Percentiles rank a stretch among this genome's conserved stretches.
Evolutionary conservation across 1,284 basidiomycete genomes (phyloP).

Genomic region (Rhizoctonia solani): DNA sequence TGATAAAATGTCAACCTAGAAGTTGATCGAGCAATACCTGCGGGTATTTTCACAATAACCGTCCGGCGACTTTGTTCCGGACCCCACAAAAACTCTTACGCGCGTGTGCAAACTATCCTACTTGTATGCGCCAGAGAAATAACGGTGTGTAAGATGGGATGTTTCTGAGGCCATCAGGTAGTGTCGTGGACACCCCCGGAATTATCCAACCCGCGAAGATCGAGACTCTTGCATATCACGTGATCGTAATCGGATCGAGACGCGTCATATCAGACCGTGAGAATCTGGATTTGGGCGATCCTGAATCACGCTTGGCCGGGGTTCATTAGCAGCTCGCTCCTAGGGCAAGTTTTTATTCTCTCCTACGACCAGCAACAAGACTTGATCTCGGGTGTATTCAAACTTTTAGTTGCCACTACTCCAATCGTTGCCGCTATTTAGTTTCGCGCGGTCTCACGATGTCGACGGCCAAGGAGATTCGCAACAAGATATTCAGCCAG

Average conservation of each 20-base stretch:
- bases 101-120: neutral
- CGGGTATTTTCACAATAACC: neutral
- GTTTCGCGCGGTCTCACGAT: slow-evolving; percentile 34
- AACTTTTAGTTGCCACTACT: neutral
- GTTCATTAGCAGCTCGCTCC: slow-evolving; percentile 11
- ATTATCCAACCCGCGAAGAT: neutral
- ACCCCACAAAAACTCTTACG: neutral
- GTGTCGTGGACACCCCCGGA: too few relatives aligned
- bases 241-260: neutral
- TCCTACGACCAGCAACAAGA: neutral
- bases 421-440: neutral
- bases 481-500: slow-evolving; percentile 72
- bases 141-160: too few relatives aligned
- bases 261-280: slow-evolving; percentile 19
- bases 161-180: too few relatives aligned
- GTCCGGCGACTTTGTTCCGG: neutral
- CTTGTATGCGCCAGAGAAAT: too few relatives aligned
- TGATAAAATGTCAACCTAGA: neutral
- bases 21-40: neutral
- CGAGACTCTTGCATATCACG: neutral
- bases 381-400: neutral
- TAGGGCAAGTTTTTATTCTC: slow-evolving; percentile 27
- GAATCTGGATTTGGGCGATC: neutral
- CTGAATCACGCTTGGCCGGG: neutral
- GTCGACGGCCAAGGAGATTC: slow-evolving; percentile 63